A percentile compares a stretch with the other conserved stretches of the same genome.
Evolutionary conservation across 2,329 filamentous ascomycete genomes (phyloP).

Genomic region (Aspergillus fumigatiaffinis): DNA sequence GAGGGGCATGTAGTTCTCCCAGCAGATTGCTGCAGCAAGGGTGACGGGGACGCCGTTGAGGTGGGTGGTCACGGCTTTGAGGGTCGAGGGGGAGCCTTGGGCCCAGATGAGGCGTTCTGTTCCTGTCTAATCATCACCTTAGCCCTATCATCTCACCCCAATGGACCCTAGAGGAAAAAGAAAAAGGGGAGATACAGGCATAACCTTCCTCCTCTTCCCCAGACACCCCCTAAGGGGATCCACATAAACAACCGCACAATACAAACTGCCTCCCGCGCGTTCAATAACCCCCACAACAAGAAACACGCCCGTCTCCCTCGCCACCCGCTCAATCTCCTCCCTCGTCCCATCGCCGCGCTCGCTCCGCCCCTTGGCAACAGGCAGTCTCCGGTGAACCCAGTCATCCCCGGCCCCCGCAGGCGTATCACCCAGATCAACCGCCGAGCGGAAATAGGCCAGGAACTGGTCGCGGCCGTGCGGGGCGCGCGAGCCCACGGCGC

Average conservation of each 20-base stretch:
- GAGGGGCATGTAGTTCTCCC: conserved; percentile 96
- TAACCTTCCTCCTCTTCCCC: conserved; percentile 87
- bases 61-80: conserved; percentile 72
- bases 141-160: too few species aligned
- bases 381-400: conserved; percentile 65
- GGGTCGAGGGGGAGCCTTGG: conserved; percentile 72
- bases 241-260: conserved; percentile 79
- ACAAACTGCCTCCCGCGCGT: conserved; percentile 73
- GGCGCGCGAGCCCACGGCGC: conserved; percentile 65
- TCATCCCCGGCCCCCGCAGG: conserved; percentile 63
- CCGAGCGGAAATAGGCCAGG: conserved; percentile 70
- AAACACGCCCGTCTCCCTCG: conserved; percentile 75
- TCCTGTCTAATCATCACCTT: conserved; percentile 56
- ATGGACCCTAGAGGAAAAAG: too few species aligned
- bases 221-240: conserved; percentile 68
- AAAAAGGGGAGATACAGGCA: conserved; percentile 58
- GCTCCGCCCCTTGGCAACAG: conserved; percentile 48
- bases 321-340: conserved; percentile 73
- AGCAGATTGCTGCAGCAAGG: conserved; percentile 85
- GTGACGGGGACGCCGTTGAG: conserved; percentile 78
- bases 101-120: conserved; percentile 84
- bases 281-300: conserved; percentile 78
- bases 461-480: conserved; percentile 75
- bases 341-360: conserved; percentile 69
- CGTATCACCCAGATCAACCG: conserved; percentile 81